phyloP scores from a whole-genome alignment of 345 rosid species.

The Melaleuca quinquenervia region DNA sequence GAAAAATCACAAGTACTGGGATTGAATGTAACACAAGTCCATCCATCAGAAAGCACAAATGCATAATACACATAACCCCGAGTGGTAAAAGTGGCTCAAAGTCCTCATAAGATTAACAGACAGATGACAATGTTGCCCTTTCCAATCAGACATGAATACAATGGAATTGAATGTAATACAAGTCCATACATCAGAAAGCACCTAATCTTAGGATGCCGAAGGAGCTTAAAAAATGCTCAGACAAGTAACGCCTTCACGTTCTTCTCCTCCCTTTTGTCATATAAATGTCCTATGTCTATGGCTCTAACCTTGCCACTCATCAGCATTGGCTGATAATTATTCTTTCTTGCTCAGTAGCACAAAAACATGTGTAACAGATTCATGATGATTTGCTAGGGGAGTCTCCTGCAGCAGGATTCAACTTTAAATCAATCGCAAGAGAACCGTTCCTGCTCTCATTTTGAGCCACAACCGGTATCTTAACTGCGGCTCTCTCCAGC shows the following conservation, averaged over 20 bases:
- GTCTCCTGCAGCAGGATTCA: background rate
- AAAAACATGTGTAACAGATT: slow-evolving; percentile 3
- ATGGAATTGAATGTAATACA: background rate
- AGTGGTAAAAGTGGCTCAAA: too few species aligned
- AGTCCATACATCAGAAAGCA: background rate
- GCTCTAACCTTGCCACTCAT: background rate
- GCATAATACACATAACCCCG: too few species aligned
- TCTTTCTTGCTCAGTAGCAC: background rate
- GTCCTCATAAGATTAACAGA: too few species aligned
- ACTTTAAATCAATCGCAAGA: background rate
- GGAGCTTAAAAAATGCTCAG: background rate
- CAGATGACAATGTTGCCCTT: too few species aligned
- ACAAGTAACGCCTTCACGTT: background rate
- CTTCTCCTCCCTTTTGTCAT: background rate
- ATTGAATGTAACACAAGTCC: too few species aligned
- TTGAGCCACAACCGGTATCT: slow-evolving; percentile 61
- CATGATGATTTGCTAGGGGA: slow-evolving; percentile 20
- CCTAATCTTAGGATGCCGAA: background rate
- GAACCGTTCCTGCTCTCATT: slow-evolving; percentile 40
- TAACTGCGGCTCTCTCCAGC: slow-evolving; percentile 81
- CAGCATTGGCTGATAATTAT: background rate
- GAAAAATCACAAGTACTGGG: background rate
- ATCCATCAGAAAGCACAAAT: too few species aligned
- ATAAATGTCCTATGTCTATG: background rate
- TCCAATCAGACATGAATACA: too few species aligned